phyloP scores from a whole-genome alignment of 306 rosid species.

The Macrotyloma uniflorum region DNA sequence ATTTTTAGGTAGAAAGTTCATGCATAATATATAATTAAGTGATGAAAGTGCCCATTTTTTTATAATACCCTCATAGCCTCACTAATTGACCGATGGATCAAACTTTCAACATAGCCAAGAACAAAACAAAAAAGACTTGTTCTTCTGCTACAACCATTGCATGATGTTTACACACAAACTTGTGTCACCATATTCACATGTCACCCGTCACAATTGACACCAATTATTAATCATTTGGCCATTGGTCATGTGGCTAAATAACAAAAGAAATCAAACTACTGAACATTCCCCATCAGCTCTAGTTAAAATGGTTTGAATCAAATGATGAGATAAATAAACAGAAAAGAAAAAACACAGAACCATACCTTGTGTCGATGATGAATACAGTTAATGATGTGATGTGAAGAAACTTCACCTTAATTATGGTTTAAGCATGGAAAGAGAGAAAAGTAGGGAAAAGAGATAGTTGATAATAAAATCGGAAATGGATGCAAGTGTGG shows the following conservation, averaged over 20 bases:
- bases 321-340: background rate
- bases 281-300: no score
- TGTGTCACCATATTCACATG: background rate
- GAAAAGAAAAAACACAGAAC: background rate
- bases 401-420: background rate
- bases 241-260: background rate
- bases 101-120: background rate
- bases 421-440: background rate
- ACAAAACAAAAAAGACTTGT: background rate
- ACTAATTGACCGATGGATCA: background rate
- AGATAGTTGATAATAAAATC: background rate
- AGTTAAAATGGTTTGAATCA: background rate
- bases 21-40: background rate
- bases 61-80: background rate
- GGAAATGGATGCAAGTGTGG: background rate
- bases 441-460: background rate
- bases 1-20: background rate
- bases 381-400: background rate
- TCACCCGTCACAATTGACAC: constrained; percentile 3
- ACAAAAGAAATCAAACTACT: background rate
- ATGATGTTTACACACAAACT: background rate
- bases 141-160: background rate
- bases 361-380: background rate
- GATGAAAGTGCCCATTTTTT: background rate
- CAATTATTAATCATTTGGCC: background rate